Percentiles rank a stretch among this genome's conserved stretches.
phyloP scores from a whole-genome alignment of 129 eudicot genomes.

The Smallanthus sonchifolius region DNA sequence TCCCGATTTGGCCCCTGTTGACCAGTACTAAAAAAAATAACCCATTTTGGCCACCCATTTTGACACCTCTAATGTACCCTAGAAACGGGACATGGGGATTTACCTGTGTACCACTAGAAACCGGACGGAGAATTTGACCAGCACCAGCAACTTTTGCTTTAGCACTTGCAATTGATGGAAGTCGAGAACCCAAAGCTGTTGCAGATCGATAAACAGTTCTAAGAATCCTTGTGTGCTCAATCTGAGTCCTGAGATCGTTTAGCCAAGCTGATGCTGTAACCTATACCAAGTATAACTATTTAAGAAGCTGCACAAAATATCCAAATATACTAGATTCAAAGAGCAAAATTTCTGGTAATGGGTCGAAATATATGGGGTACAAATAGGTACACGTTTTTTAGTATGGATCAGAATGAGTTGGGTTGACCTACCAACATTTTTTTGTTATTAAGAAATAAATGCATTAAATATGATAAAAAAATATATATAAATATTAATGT shows the following conservation, averaged over 20 bases:
- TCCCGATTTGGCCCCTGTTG: not conserved
- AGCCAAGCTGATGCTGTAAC: slow-evolving; percentile 99
- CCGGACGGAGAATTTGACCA: slow-evolving; percentile 87
- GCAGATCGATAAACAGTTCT: slow-evolving; percentile 93
- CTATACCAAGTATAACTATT: slow-evolving; percentile 27
- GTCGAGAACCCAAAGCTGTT: slow-evolving; percentile 92
- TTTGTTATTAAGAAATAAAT: not conserved
- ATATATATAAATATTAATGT: not conserved
- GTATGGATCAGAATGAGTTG: not conserved
- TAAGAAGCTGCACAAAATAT: not conserved
- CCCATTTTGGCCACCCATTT: not conserved
- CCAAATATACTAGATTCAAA: not conserved
- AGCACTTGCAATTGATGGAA: slow-evolving; percentile 96
- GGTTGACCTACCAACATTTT: not conserved
- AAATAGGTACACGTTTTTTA: not conserved
- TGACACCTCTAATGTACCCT: not conserved
- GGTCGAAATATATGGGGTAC: not conserved
- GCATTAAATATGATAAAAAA: not conserved
- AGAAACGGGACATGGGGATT: not conserved
- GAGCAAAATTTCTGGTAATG: not conserved
- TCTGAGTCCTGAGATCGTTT: slow-evolving; percentile 85
- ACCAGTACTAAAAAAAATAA: not conserved
- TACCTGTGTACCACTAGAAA: slow-evolving; percentile 95
- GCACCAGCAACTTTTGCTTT: slow-evolving; percentile 95
- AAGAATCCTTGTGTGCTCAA: slow-evolving; percentile 83